Percentiles rank a stretch among this genome's conserved stretches.
Conservation (phyloP, 1,284 basidiomycete species). For the Sphagnurus paluster region DNA sequence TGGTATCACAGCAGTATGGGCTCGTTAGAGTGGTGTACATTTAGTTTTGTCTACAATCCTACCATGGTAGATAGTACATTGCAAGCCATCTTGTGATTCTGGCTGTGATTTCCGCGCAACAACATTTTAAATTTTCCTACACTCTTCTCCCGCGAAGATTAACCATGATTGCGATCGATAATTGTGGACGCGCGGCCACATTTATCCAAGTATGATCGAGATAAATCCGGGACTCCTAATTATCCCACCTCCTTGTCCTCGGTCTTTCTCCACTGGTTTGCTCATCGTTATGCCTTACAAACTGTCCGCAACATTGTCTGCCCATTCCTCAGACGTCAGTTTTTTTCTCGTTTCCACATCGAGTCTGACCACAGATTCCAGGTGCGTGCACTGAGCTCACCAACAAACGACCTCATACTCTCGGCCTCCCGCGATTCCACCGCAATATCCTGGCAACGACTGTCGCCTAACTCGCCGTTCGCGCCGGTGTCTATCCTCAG, state of each 20-base stretch:
- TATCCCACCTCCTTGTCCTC: slow-evolving; percentile 10
- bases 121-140: too few relatives aligned
- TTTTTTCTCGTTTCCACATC: slow-evolving; percentile 2
- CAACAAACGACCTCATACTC: slow-evolving; percentile 71
- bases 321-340: slow-evolving; percentile 76
- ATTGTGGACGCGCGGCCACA: slow-evolving; percentile 12
- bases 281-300: slow-evolving; percentile 84
- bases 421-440: slow-evolving; percentile 91
- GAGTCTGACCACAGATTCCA: slow-evolving; percentile 34
- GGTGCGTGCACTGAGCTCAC: slow-evolving; percentile 77
- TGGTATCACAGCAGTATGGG: slow-evolving; percentile 57
- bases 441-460: slow-evolving; percentile 80
- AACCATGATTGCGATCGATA: too few relatives aligned
- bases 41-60: slow-evolving; percentile 8
- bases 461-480: slow-evolving; percentile 50
- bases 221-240: slow-evolving; percentile 21
- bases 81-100: too few relatives aligned
- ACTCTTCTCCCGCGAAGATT: too few relatives aligned
- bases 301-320: slow-evolving; percentile 75
- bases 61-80: too few relatives aligned
- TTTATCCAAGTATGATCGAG: background rate
- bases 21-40: slow-evolving; percentile 88
- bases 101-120: too few relatives aligned
- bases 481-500: slow-evolving; percentile 53
- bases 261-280: slow-evolving; percentile 6